Evolutionary conservation across 169 alveolate species (phyloP).

Genomic region (Miamiensis avidus): DNA sequence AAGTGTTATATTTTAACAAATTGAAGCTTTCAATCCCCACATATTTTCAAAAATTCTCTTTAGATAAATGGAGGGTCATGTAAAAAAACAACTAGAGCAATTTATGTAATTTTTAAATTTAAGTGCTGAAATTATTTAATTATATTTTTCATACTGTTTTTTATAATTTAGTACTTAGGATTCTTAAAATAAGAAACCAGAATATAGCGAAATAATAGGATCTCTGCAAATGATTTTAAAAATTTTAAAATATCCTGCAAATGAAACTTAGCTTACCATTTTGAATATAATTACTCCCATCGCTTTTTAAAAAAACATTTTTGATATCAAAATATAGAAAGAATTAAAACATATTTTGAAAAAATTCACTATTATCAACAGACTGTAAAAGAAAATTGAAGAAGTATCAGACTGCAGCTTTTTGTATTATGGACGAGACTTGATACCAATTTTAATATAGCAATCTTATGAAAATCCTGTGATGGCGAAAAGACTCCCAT

Average conservation of each 20-base stretch:
- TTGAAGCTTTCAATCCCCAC: conserved; percentile 8
- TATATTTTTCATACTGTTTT: too few species aligned
- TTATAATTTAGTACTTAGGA: neutral
- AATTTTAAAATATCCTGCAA: conserved; percentile 6
- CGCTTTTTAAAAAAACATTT: neutral
- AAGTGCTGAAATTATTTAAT: neutral
- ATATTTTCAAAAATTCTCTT: neutral
- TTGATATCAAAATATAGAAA: neutral
- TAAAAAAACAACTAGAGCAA: neutral
- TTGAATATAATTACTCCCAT: neutral
- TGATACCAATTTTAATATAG: conserved; percentile 14
- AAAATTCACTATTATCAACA: neutral
- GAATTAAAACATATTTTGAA: neutral
- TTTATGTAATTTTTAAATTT: neutral
- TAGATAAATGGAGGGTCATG: neutral
- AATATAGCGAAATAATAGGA: neutral
- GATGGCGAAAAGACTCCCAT: conserved; percentile 25
- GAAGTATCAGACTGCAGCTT: neutral
- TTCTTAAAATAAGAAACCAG: conserved; percentile 15
- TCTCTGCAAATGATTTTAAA: neutral
- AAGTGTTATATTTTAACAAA: neutral
- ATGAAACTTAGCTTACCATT: neutral
- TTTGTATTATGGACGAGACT: conserved; percentile 9
- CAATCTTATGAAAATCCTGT: conserved; percentile 14
- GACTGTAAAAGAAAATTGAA: neutral